phyloP scores from a whole-genome alignment of 176 grass and related monocot genomes.

The Phyllostachys edulis region DNA sequence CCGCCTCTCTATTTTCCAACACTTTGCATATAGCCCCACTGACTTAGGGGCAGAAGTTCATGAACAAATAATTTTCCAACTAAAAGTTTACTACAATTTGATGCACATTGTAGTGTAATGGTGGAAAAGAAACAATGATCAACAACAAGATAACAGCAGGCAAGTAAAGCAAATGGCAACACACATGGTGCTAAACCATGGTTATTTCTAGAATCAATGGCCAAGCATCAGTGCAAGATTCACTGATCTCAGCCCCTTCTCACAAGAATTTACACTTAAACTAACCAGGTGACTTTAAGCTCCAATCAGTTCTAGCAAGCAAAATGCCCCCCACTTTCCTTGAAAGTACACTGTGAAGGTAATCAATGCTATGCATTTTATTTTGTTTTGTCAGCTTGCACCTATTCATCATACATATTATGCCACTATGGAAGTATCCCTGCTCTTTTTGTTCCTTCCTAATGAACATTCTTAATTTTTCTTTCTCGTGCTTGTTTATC shows the following conservation, averaged over 20 bases:
- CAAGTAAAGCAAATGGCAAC: not conserved
- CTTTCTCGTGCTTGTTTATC: not conserved
- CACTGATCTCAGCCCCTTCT: not conserved
- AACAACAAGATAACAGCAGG: not conserved
- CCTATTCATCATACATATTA: not conserved
- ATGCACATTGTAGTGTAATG: not conserved
- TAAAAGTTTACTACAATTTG: not conserved
- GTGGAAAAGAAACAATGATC: not conserved
- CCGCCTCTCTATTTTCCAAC: too few relatives aligned
- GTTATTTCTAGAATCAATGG: not conserved
- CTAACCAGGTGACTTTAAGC: not conserved
- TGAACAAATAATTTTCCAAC: not conserved
- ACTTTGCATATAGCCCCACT: not conserved
- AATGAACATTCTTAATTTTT: conserved; percentile 15
- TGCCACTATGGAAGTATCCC: not conserved
- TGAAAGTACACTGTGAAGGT: not conserved
- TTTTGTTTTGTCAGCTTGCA: not conserved
- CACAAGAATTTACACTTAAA: not conserved
- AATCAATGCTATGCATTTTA: not conserved
- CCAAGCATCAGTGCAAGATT: not conserved
- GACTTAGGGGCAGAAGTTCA: not conserved
- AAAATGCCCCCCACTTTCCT: not conserved
- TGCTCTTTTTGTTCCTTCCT: not conserved
- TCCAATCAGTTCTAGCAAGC: not conserved
- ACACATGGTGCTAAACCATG: not conserved